These are phyloP conservation scores for Gaeumannomyces sp. DNA, from an alignment of 2,329 filamentous ascomycete species.

Conservation along the genomic window DNA sequence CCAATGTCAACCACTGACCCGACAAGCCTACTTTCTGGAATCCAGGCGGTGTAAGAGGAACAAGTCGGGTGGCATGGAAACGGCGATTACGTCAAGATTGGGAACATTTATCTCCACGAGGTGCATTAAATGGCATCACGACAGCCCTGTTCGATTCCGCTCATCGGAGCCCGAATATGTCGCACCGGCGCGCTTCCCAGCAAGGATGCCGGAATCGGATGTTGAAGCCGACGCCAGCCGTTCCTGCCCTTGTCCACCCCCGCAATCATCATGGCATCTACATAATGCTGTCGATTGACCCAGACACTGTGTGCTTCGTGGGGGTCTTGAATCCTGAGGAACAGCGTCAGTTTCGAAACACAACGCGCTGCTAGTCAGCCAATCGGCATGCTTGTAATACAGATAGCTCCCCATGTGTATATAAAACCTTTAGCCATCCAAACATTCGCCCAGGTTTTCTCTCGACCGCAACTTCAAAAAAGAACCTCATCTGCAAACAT, in stretches of 20 bases:
- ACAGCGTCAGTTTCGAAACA: background rate
- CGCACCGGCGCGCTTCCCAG: background rate
- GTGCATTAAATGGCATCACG: no score
- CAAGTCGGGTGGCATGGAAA: no score
- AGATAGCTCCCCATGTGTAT: background rate
- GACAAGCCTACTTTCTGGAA: background rate
- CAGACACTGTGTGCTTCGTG: background rate
- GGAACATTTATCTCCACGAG: no score
- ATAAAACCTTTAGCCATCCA: background rate
- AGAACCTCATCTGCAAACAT: background rate
- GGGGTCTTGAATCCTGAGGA: background rate
- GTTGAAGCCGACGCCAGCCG: background rate
- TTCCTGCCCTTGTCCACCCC: background rate
- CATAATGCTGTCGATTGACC: background rate
- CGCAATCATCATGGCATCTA: background rate
- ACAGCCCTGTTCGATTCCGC: background rate
- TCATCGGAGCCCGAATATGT: background rate
- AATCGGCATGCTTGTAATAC: background rate
- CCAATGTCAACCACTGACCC: no score
- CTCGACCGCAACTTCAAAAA: background rate
- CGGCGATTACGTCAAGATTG: no score
- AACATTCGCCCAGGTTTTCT: background rate
- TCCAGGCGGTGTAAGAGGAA: background rate
- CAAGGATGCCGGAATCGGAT: background rate
- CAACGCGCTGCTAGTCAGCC: background rate